Evolutionary conservation across 176 grass and related monocot genomes (phyloP).

Genomic region (Rhynchospora tenuis): DNA sequence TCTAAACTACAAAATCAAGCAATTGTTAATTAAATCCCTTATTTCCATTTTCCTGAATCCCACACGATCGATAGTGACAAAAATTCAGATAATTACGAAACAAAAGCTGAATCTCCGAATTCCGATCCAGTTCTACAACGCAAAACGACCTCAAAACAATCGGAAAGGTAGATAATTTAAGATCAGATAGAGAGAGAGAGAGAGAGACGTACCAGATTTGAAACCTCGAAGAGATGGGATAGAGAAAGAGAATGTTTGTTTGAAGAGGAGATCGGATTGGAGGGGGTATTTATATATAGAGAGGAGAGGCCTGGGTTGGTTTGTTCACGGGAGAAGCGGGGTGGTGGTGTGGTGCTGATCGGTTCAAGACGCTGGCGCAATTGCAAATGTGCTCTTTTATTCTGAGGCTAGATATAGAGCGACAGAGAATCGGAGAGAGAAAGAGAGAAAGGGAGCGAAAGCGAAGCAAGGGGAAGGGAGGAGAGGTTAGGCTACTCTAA

Average conservation of each 20-base stretch:
- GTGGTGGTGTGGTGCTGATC: neutral
- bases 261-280: too few relatives aligned
- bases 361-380: neutral
- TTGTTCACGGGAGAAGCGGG: constrained; percentile 6
- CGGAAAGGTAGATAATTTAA: neutral
- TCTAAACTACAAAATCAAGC: neutral
- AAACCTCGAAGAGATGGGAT: neutral
- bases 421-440: neutral
- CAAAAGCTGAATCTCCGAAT: neutral
- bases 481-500: too few relatives aligned
- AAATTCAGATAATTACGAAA: neutral
- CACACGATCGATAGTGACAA: neutral
- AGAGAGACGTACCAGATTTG: constrained; percentile 23
- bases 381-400: neutral
- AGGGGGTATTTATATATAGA: neutral
- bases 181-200: constrained; percentile 10
- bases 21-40: neutral
- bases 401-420: neutral
- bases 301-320: neutral
- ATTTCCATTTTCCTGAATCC: neutral
- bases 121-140: neutral
- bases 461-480: too few relatives aligned
- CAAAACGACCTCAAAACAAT: neutral
- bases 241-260: too few relatives aligned
- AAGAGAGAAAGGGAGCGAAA: neutral